Conservation (phyloP, 176 grass and related monocot genomes). For the Triticum urartu region DNA sequence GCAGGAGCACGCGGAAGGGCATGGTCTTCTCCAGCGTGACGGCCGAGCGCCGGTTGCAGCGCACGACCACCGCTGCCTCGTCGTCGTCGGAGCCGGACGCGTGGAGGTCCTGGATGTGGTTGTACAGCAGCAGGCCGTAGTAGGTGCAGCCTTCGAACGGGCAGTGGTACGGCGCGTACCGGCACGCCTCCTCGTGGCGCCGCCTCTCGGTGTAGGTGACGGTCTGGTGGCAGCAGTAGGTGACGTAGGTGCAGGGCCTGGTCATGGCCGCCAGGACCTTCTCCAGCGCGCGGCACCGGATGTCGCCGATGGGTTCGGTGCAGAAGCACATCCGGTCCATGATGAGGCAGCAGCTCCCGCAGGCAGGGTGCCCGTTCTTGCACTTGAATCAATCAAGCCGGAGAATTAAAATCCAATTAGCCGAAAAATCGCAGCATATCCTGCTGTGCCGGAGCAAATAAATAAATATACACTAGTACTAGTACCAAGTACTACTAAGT, state of each 20-base stretch:
- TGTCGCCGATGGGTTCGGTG: neutral
- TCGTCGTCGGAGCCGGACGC: neutral
- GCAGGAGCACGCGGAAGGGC: too few species aligned
- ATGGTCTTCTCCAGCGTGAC: too few species aligned
- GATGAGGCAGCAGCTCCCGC: neutral
- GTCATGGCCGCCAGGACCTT: neutral
- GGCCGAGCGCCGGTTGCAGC: neutral
- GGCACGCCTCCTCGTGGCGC: slow-evolving; percentile 5
- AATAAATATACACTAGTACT: too few species aligned
- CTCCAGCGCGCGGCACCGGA: neutral
- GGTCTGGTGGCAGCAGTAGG: neutral
- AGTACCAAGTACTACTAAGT: too few species aligned
- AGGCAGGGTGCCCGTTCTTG: neutral
- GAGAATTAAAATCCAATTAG: neutral
- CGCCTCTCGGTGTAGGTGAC: neutral
- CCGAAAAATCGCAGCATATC: neutral
- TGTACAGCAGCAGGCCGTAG: neutral
- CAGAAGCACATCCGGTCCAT: neutral
- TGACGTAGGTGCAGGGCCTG: neutral
- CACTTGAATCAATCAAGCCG: neutral
- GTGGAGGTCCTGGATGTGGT: neutral
- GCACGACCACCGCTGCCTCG: neutral
- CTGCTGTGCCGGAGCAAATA: neutral
- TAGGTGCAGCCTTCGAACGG: neutral
- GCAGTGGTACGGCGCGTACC: neutral